Conservation (phyloP, 139 green algal genomes). For the Pedinophyceae sp. region DNA sequence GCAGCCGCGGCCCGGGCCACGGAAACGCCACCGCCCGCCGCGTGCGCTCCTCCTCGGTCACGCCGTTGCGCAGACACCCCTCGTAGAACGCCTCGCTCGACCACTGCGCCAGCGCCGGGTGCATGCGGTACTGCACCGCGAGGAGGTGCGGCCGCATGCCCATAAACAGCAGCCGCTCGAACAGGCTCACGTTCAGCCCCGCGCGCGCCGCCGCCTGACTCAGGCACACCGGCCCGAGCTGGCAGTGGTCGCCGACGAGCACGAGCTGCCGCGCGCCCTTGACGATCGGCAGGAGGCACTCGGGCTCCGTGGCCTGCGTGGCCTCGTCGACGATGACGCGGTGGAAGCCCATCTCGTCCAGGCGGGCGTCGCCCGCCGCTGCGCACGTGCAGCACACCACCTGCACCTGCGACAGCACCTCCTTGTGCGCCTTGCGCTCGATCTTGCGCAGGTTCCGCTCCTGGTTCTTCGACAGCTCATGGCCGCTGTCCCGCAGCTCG, state of each 20-base stretch:
- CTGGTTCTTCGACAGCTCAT: no score
- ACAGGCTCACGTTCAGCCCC: conserved; percentile 78
- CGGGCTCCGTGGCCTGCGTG: conserved; percentile 85
- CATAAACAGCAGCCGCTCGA: conserved; percentile 85
- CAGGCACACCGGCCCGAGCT: conserved; percentile 86
- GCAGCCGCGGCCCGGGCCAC: conserved; percentile 38
- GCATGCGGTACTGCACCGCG: conserved; percentile 97
- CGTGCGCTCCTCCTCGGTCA: conserved; percentile 33
- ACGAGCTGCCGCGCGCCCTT: conserved; percentile 85
- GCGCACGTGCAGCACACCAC: conserved; percentile 86
- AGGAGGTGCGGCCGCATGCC: no score
- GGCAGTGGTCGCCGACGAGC: conserved; percentile 95
- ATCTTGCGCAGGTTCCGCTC: no score
- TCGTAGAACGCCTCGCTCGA: conserved; percentile 95
- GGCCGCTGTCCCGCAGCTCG: no score
- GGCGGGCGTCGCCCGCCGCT: conserved; percentile 71
- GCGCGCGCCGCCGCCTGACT: conserved; percentile 53
- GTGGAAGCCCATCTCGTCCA: conserved; percentile 67
- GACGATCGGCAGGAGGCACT: conserved; percentile 88
- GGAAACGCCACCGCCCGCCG: conserved; percentile 43
- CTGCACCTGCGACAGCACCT: no score
- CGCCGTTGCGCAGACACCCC: conserved; percentile 64
- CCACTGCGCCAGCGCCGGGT: conserved; percentile 88
- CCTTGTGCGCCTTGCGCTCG: no score
- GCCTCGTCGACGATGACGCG: conserved; percentile 87